Evolutionary conservation across 805 yeast genomes (phyloP).

Genomic region (Myxozyma monticola): DNA sequence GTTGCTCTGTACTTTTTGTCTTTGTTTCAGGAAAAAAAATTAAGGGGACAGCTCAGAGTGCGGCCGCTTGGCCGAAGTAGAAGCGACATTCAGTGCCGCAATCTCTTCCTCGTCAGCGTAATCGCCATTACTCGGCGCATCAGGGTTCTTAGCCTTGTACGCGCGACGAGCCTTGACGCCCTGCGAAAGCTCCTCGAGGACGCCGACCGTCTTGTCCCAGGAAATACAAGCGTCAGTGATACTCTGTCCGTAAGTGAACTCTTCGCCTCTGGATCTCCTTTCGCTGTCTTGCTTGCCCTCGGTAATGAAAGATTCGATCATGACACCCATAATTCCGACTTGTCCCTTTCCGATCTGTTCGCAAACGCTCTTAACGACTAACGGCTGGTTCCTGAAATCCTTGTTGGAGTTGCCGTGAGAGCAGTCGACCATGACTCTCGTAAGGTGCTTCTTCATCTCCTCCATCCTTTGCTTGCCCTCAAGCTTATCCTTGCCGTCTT

Average conservation of each 20-base stretch:
- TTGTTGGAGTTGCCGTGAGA: slow-evolving; percentile 95
- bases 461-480: slow-evolving; percentile 33
- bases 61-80: not conserved
- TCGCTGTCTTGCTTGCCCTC: slow-evolving; percentile 82
- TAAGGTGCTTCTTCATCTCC: slow-evolving; percentile 39
- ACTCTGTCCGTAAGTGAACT: slow-evolving; percentile 85
- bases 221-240: slow-evolving; percentile 98
- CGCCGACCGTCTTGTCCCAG: slow-evolving; percentile 79
- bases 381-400: slow-evolving; percentile 90
- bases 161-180: slow-evolving; percentile 78
- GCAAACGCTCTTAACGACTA: slow-evolving; percentile 74
- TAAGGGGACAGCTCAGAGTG: not conserved
- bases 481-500: slow-evolving; percentile 40
- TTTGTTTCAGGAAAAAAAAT: too few species aligned
- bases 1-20: too few species aligned
- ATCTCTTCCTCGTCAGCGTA: slow-evolving; percentile 14
- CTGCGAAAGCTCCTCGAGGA: slow-evolving; percentile 67
- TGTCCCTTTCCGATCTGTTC: slow-evolving; percentile 79
- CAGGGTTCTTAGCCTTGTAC: slow-evolving; percentile 13
- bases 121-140: slow-evolving; percentile 21
- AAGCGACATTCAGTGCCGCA: slow-evolving; percentile 1
- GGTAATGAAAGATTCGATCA: slow-evolving; percentile 90
- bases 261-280: slow-evolving; percentile 54
- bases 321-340: slow-evolving; percentile 78
- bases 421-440: slow-evolving; percentile 92